Evolutionary conservation across 306 rosid species (phyloP), one percentile per base, ranked within the genome.

Genomic region (Cicer cuneatum): DNA sequence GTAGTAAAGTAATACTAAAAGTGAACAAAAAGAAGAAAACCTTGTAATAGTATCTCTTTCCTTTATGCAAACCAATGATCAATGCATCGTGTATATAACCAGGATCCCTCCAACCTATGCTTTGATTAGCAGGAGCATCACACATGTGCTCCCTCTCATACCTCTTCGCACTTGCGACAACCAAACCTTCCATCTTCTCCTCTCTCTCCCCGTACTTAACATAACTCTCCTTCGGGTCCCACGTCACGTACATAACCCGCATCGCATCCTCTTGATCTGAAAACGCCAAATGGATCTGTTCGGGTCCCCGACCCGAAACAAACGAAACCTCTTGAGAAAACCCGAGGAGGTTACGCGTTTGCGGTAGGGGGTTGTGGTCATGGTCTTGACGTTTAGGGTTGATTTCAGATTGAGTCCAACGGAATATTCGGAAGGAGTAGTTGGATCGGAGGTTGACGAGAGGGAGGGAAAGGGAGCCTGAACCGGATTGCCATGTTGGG

Each of bases 41-140:
- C 99, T 88, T 84, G 76, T 94, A 91, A 71, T 85, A 87, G 66
- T 90, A 89, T 67, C 80, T 80, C 10, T 62, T 74, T 6, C 97
- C 97, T 75, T 83, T 86, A 78, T 81, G 66, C 87, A 94, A 84
- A 35, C 66, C 77, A 16, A n/a, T 83, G 87, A 94, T 79, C 46
- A 88, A 78, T 0, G 84, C 98, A 18, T 92, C 91, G 14, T 94
- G 98, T 7, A 90, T 82, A 42, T 73, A 91, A 40, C 98, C 98
- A 15, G 97, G 97, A 61, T 94, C 98, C 66, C 98, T 90, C 98
- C 97, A 91, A 3, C 95, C 98, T 3, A 82, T 29, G 29, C 86
- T 88, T 1, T 63, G 5, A 59, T 90, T 94, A 4, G 97, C 98
- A 7, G 98, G 96, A 8, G 88, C 75, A 58, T 91, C 91, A 71